Evolutionary conservation across 225 moss, liverwort and hornwort genomes (phyloP).

Genomic region (Rhytidiadelphus loreus): DNA sequence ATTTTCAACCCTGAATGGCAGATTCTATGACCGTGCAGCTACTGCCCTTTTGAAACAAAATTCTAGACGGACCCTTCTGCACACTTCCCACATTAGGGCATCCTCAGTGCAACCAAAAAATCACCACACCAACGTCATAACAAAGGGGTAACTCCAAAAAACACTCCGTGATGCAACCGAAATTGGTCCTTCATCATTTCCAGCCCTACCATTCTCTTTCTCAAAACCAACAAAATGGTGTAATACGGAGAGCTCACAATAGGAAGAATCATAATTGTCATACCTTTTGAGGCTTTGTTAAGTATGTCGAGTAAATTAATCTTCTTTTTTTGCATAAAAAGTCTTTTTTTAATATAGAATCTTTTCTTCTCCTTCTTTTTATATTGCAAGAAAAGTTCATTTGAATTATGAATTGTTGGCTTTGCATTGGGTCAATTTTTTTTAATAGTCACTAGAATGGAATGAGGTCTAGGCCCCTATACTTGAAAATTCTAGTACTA

Average conservation of each 20-base stretch:
- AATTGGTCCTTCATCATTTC: neutral
- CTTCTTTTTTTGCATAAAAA: accelerated
- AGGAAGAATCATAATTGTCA: neutral
- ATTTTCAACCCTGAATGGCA: neutral
- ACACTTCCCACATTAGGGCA: too few species aligned
- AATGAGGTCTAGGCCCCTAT: accelerated
- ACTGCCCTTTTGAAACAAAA: neutral
- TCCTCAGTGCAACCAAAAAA: neutral
- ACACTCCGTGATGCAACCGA: accelerated
- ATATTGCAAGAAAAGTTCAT: neutral
- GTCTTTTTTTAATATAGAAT: accelerated
- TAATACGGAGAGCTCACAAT: too few species aligned
- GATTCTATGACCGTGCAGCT: neutral
- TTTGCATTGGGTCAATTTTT: neutral
- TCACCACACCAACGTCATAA: accelerated
- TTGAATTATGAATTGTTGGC: accelerated
- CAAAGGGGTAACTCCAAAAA: neutral
- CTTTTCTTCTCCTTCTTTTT: accelerated
- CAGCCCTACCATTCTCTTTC: accelerated
- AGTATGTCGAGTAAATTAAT: accelerated
- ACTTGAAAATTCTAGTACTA: accelerated
- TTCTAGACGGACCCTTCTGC: neutral
- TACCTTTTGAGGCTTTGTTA: neutral
- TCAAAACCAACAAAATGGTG: accelerated
- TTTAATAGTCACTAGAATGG: accelerated